Conservation (phyloP, 129 eudicot genomes). For the Pseudognaphalium luteoalbum region DNA sequence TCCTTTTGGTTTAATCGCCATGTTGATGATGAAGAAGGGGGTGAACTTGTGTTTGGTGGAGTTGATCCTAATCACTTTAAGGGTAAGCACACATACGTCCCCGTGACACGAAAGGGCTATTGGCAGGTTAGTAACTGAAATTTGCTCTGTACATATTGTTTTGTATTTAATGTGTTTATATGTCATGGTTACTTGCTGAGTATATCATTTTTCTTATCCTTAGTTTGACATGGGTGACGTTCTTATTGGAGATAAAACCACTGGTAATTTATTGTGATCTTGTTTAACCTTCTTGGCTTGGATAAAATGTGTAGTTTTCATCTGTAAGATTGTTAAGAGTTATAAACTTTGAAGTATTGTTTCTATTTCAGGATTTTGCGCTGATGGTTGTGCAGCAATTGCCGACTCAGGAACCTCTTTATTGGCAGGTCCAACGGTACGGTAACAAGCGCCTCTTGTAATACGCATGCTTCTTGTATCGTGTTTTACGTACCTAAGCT, state of each 20-base stretch:
- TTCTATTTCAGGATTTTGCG: conserved; percentile 71
- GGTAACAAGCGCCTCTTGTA: conserved; percentile 19
- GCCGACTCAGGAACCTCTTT: conserved; percentile 99
- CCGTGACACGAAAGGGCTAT: conserved; percentile 88
- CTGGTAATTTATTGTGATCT: conserved; percentile 49
- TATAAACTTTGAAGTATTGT: conserved; percentile 14
- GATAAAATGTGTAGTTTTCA: conserved; percentile 4
- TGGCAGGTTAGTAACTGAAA: conserved; percentile 73
- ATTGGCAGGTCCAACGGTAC: conserved; percentile 97
- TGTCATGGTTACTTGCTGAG: conserved; percentile 22
- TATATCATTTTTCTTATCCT: conserved; percentile 28
- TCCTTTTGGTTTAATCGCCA: conserved; percentile 96
- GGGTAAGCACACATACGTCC: conserved; percentile 89
- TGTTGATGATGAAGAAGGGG: conserved; percentile 79
- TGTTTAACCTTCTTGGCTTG: conserved; percentile 9
- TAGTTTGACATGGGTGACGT: conserved; percentile 98
- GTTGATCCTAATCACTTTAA: conserved; percentile 84
- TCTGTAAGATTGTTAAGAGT: background rate
- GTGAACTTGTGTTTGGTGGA: conserved; percentile 95
- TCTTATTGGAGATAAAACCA: conserved; percentile 66
- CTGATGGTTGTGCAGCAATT: conserved; percentile 86
- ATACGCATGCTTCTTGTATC: background rate
- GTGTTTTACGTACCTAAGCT: too few relatives aligned
- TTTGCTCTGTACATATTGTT: conserved; percentile 6
- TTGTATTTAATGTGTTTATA: conserved; percentile 12